A percentile compares a stretch with the other conserved stretches of the same genome.
Evolutionary conservation across 441 rosid genomes (phyloP).

Genomic region (Syzygium malaccense): DNA sequence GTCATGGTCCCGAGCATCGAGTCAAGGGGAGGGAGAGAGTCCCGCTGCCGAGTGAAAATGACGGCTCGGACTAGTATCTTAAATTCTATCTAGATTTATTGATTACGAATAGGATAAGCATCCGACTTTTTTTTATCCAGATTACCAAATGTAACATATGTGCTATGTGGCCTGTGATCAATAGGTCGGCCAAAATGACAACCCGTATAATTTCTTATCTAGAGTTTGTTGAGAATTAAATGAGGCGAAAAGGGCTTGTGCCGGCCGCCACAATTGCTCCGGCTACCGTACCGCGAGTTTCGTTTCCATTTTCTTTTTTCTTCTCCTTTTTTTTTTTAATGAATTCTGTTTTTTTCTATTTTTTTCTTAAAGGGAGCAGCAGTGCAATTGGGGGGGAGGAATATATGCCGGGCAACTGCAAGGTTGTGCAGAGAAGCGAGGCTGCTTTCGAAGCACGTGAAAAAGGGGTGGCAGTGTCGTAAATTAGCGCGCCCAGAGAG

Average conservation of each 20-base stretch:
- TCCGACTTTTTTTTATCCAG: rapidly evolving
- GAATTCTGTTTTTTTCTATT: background rate
- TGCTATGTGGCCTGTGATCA: background rate
- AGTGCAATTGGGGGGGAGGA: background rate
- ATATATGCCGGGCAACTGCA: background rate
- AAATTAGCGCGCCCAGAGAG: background rate
- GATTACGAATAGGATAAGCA: background rate
- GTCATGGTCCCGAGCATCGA: background rate
- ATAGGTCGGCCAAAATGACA: background rate
- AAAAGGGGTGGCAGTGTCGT: background rate
- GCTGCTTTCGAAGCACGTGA: background rate
- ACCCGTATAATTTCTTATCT: background rate
- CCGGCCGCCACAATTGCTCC: background rate
- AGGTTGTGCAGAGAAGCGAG: background rate
- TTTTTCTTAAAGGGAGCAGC: background rate
- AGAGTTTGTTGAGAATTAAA: background rate
- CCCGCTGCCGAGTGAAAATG: too few species aligned
- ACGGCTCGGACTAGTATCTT: too few species aligned
- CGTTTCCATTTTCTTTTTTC: background rate
- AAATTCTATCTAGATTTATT: too few species aligned
- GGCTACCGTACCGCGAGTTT: background rate
- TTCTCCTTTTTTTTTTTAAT: background rate
- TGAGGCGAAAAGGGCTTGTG: background rate
- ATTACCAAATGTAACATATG: background rate
- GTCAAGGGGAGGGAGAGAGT: too few species aligned